These are phyloP conservation scores for Melampsora abietis-canadensis DNA, from an alignment of 1,284 basidiomycete genomes.

Conservation along the genomic window DNA sequence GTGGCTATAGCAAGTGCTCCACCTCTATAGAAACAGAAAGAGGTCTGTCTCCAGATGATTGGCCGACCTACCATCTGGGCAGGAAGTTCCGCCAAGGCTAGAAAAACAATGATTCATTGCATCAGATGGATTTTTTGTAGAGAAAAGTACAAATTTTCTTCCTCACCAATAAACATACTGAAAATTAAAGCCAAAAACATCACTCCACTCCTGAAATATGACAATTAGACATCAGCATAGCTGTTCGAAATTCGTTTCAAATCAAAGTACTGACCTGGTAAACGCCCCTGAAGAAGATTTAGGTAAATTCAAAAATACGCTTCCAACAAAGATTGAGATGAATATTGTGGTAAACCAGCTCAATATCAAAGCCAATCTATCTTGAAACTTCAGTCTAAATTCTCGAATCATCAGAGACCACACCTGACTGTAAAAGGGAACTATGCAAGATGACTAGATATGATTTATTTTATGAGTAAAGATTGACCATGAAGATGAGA, in stretches of 20 bases:
- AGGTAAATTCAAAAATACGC: constrained; percentile 49
- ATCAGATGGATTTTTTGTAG: background rate
- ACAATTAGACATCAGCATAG: background rate
- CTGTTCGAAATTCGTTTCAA: constrained; percentile 61
- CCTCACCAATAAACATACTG: constrained; percentile 39
- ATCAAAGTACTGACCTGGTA: constrained; percentile 59
- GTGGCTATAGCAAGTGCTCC: constrained; percentile 68
- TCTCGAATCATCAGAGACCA: constrained; percentile 37
- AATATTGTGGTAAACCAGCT: constrained; percentile 47
- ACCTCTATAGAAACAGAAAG: constrained; percentile 75
- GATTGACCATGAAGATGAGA: no score
- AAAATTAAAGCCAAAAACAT: constrained; percentile 60
- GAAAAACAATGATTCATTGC: no score
- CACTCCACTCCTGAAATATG: constrained; percentile 64
- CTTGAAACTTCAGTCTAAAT: constrained; percentile 66
- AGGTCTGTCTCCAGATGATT: constrained; percentile 62
- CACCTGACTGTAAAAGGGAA: constrained; percentile 69
- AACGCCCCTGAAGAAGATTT: constrained; percentile 49
- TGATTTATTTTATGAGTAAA: no score
- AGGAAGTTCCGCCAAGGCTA: background rate
- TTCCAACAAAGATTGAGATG: constrained; percentile 49
- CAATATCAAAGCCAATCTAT: constrained; percentile 69
- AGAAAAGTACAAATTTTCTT: background rate
- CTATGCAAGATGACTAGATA: no score
- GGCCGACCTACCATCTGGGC: constrained; percentile 53